These are phyloP conservation scores for Umbelopsis sp. DNA, from an alignment of 371 early-diverging fungal genomes.

Conservation along the genomic window DNA sequence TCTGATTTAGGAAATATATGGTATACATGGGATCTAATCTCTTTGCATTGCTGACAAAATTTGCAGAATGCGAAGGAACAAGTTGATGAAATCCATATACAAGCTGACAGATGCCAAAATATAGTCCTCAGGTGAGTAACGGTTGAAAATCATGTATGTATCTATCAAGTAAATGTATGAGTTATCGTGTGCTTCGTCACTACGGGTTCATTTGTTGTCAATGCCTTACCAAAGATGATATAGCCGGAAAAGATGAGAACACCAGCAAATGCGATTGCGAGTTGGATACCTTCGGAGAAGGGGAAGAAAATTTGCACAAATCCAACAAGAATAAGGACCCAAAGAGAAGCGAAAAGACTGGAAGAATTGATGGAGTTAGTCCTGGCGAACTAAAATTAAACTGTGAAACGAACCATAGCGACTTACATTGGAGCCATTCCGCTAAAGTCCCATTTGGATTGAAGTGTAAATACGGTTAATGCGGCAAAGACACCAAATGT, in stretches of 20 bases:
- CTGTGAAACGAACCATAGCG: not conserved
- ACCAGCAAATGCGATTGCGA: slow-evolving; percentile 64
- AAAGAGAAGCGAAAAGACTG: slow-evolving; percentile 65
- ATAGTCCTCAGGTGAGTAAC: slow-evolving; percentile 78
- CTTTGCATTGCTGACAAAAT: slow-evolving; percentile 46
- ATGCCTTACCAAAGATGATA: slow-evolving; percentile 58
- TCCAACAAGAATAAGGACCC: slow-evolving; percentile 61
- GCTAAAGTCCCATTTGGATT: slow-evolving; percentile 75
- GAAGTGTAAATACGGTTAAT: slow-evolving; percentile 77
- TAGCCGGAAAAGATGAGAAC: slow-evolving; percentile 77
- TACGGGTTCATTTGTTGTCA: slow-evolving; percentile 15
- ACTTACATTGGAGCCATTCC: slow-evolving; percentile 66
- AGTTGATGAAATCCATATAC: slow-evolving; percentile 82
- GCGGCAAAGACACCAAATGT: slow-evolving; percentile 75
- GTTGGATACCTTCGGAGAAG: slow-evolving; percentile 59
- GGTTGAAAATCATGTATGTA: slow-evolving; percentile 71
- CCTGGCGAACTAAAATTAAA: not conserved
- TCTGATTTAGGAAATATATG: not conserved
- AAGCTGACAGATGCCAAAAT: slow-evolving; percentile 75
- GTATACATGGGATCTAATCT: slow-evolving; percentile 22
- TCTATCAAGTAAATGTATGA: slow-evolving; percentile 17
- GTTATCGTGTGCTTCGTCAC: not conserved
- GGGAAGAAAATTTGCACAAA: slow-evolving; percentile 78
- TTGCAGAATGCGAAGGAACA: slow-evolving; percentile 76
- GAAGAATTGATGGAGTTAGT: slow-evolving; percentile 4